Evolutionary conservation across 345 rosid species (phyloP).

Genomic region (Nasturtium officinale): DNA sequence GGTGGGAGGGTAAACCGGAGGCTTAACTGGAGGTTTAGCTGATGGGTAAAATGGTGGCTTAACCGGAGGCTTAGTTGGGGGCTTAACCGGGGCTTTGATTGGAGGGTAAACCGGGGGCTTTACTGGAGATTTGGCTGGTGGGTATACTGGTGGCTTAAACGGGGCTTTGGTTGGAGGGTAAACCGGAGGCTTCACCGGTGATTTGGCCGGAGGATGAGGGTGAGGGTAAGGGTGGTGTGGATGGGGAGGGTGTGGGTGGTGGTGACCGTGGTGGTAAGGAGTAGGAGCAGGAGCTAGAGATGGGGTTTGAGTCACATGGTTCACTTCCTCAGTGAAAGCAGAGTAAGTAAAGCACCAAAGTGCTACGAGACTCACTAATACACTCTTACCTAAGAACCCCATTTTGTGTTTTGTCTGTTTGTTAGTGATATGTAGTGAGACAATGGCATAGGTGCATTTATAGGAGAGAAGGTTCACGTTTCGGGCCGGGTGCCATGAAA

Average conservation of each 20-base stretch:
- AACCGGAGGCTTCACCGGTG: conserved; percentile 31
- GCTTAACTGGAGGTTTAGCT: conserved; percentile 32
- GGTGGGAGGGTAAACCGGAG: conserved; percentile 37
- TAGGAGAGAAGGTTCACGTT: conserved; percentile 23
- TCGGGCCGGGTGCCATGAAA: not conserved
- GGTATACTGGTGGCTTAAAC: conserved; percentile 38
- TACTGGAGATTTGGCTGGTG: conserved; percentile 42
- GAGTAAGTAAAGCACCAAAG: conserved; percentile 50
- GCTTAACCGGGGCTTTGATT: conserved; percentile 38
- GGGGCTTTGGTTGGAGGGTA: conserved; percentile 43
- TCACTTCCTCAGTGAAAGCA: conserved; percentile 39
- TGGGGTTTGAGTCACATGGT: conserved; percentile 39
- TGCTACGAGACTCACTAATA: conserved; percentile 42
- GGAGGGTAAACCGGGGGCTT: conserved; percentile 44
- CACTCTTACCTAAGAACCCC: conserved; percentile 46
- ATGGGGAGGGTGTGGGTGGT: conserved; percentile 46
- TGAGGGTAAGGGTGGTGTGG: conserved; percentile 45
- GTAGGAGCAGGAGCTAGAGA: conserved; percentile 45
- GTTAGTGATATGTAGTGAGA: not conserved
- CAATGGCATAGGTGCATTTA: conserved; percentile 22
- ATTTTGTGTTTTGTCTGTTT: conserved; percentile 24
- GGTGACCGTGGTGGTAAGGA: conserved; percentile 48
- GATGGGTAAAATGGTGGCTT: too few species aligned
- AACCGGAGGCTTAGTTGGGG: conserved; percentile 41
- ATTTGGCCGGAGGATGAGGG: conserved; percentile 19